Conservation (phyloP, 2,329 filamentous ascomycete species). For the Zasmidium angulare region DNA sequence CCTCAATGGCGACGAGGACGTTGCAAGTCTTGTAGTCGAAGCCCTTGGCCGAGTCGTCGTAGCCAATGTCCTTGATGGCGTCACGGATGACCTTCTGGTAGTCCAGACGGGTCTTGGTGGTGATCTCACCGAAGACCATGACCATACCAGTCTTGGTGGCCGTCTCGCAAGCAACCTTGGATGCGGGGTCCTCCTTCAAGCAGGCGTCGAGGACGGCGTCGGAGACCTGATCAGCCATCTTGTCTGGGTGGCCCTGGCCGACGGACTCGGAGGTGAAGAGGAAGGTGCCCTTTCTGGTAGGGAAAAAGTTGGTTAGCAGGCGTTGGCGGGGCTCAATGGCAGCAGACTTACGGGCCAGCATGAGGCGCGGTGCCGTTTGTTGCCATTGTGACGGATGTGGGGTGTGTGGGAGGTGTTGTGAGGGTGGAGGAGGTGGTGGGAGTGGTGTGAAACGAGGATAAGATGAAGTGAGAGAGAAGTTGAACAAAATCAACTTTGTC, state of each 20-base stretch:
- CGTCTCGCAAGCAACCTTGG: conserved; percentile 98
- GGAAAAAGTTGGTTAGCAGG: conserved; percentile 11
- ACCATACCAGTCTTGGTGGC: conserved; percentile 99
- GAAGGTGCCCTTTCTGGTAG: conserved; percentile 23
- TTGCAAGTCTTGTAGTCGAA: conserved; percentile 99
- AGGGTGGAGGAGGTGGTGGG: not conserved
- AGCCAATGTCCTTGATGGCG: conserved; percentile 97
- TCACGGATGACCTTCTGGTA: conserved; percentile 97
- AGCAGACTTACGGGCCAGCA: not conserved
- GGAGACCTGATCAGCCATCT: conserved; percentile 78
- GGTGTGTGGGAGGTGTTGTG: not conserved
- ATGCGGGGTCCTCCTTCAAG: conserved; percentile 88
- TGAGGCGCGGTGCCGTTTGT: no score
- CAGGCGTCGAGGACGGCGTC: conserved; percentile 99
- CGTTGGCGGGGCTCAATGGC: not conserved
- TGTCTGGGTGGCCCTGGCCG: conserved; percentile 41
- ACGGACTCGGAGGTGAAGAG: conserved; percentile 54
- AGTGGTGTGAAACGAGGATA: conserved; percentile 7
- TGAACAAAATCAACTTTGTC: conserved; percentile 7
- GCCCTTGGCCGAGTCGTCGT: conserved; percentile 94
- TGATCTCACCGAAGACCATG: conserved; percentile 99
- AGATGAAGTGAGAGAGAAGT: conserved; percentile 2
- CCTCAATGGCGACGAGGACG: conserved; percentile 96
- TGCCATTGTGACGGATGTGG: not conserved
- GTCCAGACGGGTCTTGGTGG: conserved; percentile 91